phyloP scores from a whole-genome alignment of 495 filamentous ascomycete species.

The Trichocladium uniseriatum region DNA sequence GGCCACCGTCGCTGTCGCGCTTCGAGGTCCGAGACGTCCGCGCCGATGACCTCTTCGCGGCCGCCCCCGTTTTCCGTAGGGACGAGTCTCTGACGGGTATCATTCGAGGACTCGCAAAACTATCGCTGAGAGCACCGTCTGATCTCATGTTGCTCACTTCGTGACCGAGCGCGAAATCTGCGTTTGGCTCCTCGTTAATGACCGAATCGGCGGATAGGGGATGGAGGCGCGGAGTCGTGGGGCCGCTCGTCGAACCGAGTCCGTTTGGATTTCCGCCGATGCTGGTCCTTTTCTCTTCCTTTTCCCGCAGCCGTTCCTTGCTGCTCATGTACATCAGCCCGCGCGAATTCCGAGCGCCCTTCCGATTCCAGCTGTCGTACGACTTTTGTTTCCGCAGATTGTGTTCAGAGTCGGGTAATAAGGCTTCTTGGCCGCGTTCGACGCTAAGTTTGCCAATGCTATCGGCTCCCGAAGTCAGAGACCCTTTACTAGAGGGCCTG shows the following conservation, averaged over 20 bases:
- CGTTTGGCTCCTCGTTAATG: conserved; percentile 42
- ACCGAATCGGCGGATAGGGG: conserved; percentile 42
- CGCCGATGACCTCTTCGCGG: conserved; percentile 33
- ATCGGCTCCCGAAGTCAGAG: conserved; percentile 40
- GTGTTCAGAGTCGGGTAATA: conserved; percentile 29
- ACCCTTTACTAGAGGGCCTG: conserved; percentile 45
- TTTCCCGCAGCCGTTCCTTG: conserved; percentile 46
- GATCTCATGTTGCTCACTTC: background rate
- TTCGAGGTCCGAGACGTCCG: conserved; percentile 31
- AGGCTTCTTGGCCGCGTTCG: conserved; percentile 38
- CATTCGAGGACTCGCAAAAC: conserved; percentile 27
- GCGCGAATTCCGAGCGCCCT: conserved; percentile 39
- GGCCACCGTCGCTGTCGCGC: conserved; percentile 29
- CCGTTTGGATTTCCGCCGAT: conserved; percentile 28
- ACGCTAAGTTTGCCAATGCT: conserved; percentile 53
- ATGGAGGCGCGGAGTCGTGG: conserved; percentile 30
- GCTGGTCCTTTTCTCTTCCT: conserved; percentile 41
- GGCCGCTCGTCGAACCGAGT: conserved; percentile 8
- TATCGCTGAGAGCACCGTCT: background rate
- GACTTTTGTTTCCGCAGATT: conserved; percentile 38
- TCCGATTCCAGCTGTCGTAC: conserved; percentile 45
- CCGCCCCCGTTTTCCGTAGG: conserved; percentile 45
- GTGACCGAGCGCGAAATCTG: conserved; percentile 15
- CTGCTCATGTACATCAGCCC: conserved; percentile 54
- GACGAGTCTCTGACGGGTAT: conserved; percentile 64